Percentiles rank a stretch among this genome's conserved stretches.
Evolutionary conservation across 768 basidiomycete genomes (phyloP).

Genomic region (Calocybe indica): DNA sequence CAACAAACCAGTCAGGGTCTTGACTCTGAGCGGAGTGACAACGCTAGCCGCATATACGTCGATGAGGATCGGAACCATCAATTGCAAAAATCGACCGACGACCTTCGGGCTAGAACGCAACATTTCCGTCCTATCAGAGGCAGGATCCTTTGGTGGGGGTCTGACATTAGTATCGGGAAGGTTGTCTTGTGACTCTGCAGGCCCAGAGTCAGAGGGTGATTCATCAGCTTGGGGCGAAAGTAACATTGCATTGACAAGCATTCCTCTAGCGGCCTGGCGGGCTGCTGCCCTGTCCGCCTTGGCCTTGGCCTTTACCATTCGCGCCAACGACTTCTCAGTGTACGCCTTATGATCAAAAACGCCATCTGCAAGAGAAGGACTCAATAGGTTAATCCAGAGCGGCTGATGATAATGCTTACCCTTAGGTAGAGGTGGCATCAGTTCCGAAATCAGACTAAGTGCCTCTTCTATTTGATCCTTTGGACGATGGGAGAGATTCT

Average conservation of each 20-base stretch:
- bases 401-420: slow-evolving; percentile 37
- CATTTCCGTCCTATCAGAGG: slow-evolving; percentile 64
- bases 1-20: slow-evolving; percentile 81
- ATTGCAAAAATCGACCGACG: slow-evolving; percentile 78
- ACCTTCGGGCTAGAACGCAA: slow-evolving; percentile 70
- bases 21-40: slow-evolving; percentile 77
- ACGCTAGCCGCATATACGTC: slow-evolving; percentile 99
- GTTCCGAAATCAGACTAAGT: slow-evolving; percentile 80
- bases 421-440: slow-evolving; percentile 91
- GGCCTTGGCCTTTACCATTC: slow-evolving; percentile 75
- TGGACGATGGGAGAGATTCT: slow-evolving; percentile 91
- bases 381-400: not conserved
- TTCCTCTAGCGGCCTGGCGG: slow-evolving; percentile 43
- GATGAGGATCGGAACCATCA: slow-evolving; percentile 89
- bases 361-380: slow-evolving; percentile 56
- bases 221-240: slow-evolving; percentile 15
- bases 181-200: slow-evolving; percentile 34
- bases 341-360: slow-evolving; percentile 92
- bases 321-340: slow-evolving; percentile 77
- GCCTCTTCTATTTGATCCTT: slow-evolving; percentile 98
- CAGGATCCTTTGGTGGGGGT: slow-evolving; percentile 26
- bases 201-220: slow-evolving; percentile 19
- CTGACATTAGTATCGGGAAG: slow-evolving; percentile 23
- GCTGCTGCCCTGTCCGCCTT: slow-evolving; percentile 77
- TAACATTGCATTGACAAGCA: slow-evolving; percentile 15